Percentiles rank a stretch among this genome's conserved stretches.
phyloP scores from a whole-genome alignment of 164 flowering plant genomes.

The Nelumbo lutea region DNA sequence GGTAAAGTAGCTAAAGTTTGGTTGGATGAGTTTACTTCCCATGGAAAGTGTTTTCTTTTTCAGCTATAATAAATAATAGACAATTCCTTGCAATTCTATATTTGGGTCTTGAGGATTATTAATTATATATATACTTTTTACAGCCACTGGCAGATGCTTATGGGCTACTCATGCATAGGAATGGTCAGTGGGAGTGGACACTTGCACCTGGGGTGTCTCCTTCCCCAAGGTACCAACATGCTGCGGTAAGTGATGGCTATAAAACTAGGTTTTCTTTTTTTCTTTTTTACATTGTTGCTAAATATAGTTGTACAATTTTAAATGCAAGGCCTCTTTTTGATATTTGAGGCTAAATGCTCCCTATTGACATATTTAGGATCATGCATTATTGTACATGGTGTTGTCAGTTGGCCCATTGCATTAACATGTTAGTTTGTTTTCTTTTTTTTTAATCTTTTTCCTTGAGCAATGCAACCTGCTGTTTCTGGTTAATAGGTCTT shows the following conservation, averaged over 20 bases:
- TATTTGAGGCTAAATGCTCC: neutral
- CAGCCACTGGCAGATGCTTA: constrained; percentile 98
- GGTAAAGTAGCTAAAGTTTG: no score
- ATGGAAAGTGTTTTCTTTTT: neutral
- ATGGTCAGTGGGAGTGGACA: constrained; percentile 99
- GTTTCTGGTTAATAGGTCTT: constrained; percentile 59
- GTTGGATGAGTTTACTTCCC: no score
- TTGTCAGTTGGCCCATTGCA: no score
- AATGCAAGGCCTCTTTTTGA: neutral
- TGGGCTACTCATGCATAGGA: constrained; percentile 97
- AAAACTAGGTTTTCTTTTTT: neutral
- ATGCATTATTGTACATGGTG: no score
- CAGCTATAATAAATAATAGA: no score
- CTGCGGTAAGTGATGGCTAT: constrained; percentile 68
- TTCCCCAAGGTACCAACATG: constrained; percentile 94
- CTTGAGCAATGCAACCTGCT: neutral
- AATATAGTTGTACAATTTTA: neutral
- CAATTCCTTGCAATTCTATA: neutral
- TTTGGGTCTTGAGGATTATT: neutral
- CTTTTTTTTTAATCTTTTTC: no score
- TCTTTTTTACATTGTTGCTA: neutral
- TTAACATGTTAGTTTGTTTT: no score
- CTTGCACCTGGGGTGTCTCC: constrained; percentile 99
- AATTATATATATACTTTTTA: constrained; percentile 14
- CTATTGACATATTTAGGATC: no score